Evolutionary conservation across 2,329 filamentous ascomycete species (phyloP), one percentile per base, ranked within the genome.

Genomic region (Penicillium brevicompactum): DNA sequence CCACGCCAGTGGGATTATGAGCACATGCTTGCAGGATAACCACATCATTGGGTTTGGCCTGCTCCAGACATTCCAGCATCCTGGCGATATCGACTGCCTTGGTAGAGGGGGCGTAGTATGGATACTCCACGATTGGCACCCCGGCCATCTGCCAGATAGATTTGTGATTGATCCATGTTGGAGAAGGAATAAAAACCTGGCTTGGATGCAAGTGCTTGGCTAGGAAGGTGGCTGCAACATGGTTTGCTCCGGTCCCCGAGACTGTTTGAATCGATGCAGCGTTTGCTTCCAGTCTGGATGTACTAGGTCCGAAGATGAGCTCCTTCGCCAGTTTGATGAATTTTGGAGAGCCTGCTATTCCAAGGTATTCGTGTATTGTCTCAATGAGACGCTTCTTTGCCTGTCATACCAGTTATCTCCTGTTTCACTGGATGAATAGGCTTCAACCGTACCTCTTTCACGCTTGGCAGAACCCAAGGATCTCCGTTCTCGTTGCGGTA

Each of bases 161-260:
- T 78, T 92, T 87, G 83, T 97, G 92, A 78, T 97, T 97, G 62
- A 86, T 88, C 92, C 93, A 97, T 53, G 92, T 96, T 42, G 92
- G 92, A 73, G 89, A 88, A 64, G 91, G 93, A 72, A 96, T 82
- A 81, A 93, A 96, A 72, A 93, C 85, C 53, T 85, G 86, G 65
- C 85, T 55, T 5, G 76, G 78, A 51, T 76, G 78, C 80, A 89
- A 93, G 82, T 95, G 94, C 68, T 86, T 89, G 72, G 87, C 80
- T 53, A 96, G 86, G 83, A 96, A 96, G 60, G 91, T 84, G 58
- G 87, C 91, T 57, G 91, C 92, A 43, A 96, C 78, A 72, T 96
- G 92, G 61, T 94, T 87, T 59, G 92, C 92, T 63, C 93, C 92
- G 56, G 92, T 97, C 63, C 92, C 92, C 52, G 92, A 96, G 76